phyloP scores from a whole-genome alignment of 2,329 filamentous ascomycete genomes.

The Cytospora paraplurivora region DNA sequence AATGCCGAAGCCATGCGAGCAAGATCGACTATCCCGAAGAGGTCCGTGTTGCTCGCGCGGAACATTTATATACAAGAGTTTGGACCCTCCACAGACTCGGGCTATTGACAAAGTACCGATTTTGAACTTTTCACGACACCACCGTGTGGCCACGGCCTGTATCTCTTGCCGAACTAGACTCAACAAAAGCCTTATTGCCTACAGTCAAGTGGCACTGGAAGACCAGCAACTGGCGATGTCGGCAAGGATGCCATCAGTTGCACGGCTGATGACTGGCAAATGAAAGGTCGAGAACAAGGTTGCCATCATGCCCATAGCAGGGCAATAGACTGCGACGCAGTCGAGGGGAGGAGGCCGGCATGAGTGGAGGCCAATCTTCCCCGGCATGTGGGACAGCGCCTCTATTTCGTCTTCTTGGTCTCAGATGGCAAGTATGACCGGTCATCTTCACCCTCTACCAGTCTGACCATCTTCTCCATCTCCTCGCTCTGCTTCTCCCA shows the following conservation, averaged over 20 bases:
- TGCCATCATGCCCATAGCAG: background rate
- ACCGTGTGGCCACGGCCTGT: background rate
- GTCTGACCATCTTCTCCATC: constrained; percentile 74
- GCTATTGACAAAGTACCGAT: background rate
- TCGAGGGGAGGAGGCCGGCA: background rate
- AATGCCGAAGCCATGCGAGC: background rate
- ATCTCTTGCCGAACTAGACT: background rate
- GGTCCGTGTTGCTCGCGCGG: background rate
- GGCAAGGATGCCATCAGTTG: background rate
- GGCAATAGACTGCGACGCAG: background rate
- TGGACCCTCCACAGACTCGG: background rate
- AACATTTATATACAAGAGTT: background rate
- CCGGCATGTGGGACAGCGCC: background rate
- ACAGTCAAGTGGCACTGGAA: background rate
- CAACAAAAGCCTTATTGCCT: background rate
- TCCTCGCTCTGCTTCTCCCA: constrained; percentile 78
- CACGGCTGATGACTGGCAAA: background rate
- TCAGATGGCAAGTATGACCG: constrained; percentile 47
- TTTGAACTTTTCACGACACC: background rate
- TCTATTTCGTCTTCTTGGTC: constrained; percentile 51
- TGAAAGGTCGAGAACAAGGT: background rate
- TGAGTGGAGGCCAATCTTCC: background rate
- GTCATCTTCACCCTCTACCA: constrained; percentile 65
- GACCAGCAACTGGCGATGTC: background rate
- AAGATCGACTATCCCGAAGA: background rate